Base-by-base conservation (phyloP, 768 basidiomycete genomes). In the Kwoniella dejecticola region DNA sequence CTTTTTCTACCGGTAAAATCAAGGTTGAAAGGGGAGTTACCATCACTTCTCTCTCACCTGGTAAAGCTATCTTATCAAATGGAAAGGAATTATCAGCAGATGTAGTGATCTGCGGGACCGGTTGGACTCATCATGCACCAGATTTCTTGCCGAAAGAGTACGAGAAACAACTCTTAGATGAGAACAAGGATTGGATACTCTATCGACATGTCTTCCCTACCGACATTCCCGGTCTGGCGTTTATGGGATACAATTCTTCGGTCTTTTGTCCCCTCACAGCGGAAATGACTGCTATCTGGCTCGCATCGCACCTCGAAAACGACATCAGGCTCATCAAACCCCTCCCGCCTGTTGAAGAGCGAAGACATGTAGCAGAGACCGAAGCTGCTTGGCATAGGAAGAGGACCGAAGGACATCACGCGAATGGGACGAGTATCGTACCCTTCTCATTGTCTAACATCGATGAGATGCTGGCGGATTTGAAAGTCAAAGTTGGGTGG, bases 201-300 rank as follows among this genome's bases (percentile, higher is more conserved):
- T 50, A 50, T n/a, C 26, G 29, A n/a, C 30, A 50, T 21, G 24
- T 33, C 19, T 33, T 50, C 7, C 48, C 48, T 4, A 50, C 21
- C 48, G 48, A 50, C 33, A 31, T 50, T 24, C 48, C 48, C n/a
- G 48, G 21, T 33, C 19, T 50, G 21, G 48, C 48, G 6, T 50
- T 50, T 31, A 21, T 50, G n/a, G 48, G 48, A 12, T 50, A n/a
- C 48, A 50, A 31, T 30, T 50, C 48, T 31, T 50, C 48, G 17
- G n/a, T 50, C 48, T 50, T 50, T 24, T 50, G 48, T 50, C 48
- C 48, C 33, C 48, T 50, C n/a, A 50, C 48, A 30, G 27, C 48
- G 2, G 48, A 50, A 50, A 50, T 50, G 7, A 30, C 48, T 19
- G 21, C 48, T n/a, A n/a, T 50, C 6, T 50, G 48, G 48, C 24